Evolutionary conservation across 768 basidiomycete species (phyloP).

Genomic region (Lactifluus pinguis): DNA sequence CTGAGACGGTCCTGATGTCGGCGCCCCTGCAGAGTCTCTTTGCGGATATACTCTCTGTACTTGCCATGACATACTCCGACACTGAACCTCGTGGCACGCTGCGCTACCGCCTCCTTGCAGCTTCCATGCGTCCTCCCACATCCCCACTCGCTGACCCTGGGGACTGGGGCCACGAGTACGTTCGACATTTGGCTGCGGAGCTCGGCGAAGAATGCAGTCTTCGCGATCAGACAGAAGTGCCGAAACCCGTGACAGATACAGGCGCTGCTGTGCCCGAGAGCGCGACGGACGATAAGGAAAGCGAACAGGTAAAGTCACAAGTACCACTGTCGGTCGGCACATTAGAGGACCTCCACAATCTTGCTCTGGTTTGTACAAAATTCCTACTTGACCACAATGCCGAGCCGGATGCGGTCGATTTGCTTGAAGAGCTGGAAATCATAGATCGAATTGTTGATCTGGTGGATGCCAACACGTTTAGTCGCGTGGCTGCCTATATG

Average conservation of each 20-base stretch:
- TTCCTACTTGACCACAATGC: constrained; percentile 93
- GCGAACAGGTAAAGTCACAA: constrained; percentile 25
- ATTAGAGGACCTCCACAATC: constrained; percentile 61
- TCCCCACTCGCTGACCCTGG: constrained; percentile 80
- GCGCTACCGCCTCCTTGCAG: constrained; percentile 80
- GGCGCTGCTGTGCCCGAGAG: constrained; percentile 17
- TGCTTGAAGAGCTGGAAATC: constrained; percentile 88
- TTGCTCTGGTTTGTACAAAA: constrained; percentile 76
- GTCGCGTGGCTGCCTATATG: constrained; percentile 93
- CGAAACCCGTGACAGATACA: constrained; percentile 17
- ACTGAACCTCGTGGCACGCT: constrained; percentile 94
- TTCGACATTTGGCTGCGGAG: constrained; percentile 92
- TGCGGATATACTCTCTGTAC: constrained; percentile 93
- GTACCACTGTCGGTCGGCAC: constrained; percentile 40
- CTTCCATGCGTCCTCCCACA: constrained; percentile 52
- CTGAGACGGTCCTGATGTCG: constrained; percentile 1
- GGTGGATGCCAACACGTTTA: constrained; percentile 82
- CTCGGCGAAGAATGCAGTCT: constrained; percentile 84
- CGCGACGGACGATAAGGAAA: constrained; percentile 24
- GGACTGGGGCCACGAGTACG: constrained; percentile 99
- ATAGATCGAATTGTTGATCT: constrained; percentile 67
- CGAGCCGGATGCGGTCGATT: constrained; percentile 95
- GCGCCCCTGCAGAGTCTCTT: constrained; percentile 62
- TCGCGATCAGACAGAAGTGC: constrained; percentile 49
- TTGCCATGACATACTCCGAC: constrained; percentile 99